These are phyloP conservation scores for Cladophialophora exuberans DNA, from an alignment of 2,329 filamentous ascomycete species.

Conservation along the genomic window DNA sequence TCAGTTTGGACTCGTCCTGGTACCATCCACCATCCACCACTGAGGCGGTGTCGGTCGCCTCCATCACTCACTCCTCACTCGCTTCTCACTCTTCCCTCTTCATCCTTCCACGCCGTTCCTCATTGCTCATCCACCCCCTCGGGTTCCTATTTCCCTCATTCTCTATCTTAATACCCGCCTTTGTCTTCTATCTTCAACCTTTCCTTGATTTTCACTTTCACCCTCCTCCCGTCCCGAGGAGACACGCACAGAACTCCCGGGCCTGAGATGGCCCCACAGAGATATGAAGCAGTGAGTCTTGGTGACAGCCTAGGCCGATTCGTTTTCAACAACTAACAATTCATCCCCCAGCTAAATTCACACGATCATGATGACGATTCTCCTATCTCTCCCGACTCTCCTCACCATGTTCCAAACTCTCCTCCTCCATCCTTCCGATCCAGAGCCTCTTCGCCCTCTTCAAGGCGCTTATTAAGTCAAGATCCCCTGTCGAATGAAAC, in stretches of 20 bases:
- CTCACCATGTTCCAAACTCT: constrained; percentile 42
- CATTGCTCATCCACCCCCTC: background rate
- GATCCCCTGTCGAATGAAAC: constrained; percentile 60
- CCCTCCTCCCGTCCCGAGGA: no score
- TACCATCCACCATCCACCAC: no score
- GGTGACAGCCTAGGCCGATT: constrained; percentile 13
- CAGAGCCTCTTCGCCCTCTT: constrained; percentile 69
- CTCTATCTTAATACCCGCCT: no score
- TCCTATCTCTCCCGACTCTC: constrained; percentile 35
- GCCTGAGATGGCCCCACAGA: constrained; percentile 51
- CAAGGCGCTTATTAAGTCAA: constrained; percentile 56
- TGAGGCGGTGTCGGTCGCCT: background rate
- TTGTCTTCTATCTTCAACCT: constrained; percentile 3
- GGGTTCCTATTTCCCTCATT: constrained; percentile 4
- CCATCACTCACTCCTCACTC: background rate
- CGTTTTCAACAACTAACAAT: constrained; percentile 7
- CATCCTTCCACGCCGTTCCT: constrained; percentile 9
- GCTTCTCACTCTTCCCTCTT: background rate
- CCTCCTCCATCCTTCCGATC: constrained; percentile 82
- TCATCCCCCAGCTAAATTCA: constrained; percentile 44
- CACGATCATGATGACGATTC: constrained; percentile 43
- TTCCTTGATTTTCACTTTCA: background rate
- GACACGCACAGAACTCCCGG: constrained; percentile 5
- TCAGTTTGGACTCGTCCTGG: no score
- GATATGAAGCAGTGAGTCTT: constrained; percentile 51